Evolutionary conservation across 306 rosid genomes (phyloP).

Genomic region (Hylodesmum podocarpum): DNA sequence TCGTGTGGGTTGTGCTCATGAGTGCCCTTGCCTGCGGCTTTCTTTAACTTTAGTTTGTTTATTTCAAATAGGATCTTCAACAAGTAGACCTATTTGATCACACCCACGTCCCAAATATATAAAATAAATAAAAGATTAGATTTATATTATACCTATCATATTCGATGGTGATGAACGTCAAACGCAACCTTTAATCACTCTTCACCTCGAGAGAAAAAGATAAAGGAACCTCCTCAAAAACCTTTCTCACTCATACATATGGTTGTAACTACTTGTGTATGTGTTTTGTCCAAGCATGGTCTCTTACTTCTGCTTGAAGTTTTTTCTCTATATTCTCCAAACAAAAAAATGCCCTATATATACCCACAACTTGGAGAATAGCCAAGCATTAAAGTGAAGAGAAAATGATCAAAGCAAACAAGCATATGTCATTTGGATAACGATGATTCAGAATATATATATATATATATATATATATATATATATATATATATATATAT

Average conservation of each 20-base stretch:
- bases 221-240: conserved; percentile 1
- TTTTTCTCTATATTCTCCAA: conserved; percentile 54
- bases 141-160: conserved; percentile 28
- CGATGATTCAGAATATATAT: conserved; percentile 30
- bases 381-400: conserved; percentile 51
- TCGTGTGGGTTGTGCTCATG: conserved; percentile 55
- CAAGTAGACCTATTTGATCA: conserved; percentile 44
- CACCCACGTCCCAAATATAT: conserved; percentile 31
- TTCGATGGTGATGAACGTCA: conserved; percentile 44
- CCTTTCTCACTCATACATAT: conserved; percentile 22
- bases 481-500: too few species aligned
- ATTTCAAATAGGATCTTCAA: conserved; percentile 39
- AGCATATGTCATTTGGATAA: conserved; percentile 60
- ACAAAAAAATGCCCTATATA: conserved; percentile 42
- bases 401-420: conserved; percentile 45
- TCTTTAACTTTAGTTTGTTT: conserved; percentile 45
- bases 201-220: conserved; percentile 36
- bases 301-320: conserved; percentile 52
- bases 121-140: not conserved
- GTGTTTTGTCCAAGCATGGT: conserved; percentile 43
- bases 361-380: conserved; percentile 64
- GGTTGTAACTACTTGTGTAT: conserved; percentile 12
- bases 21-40: conserved; percentile 54
- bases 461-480: too few species aligned
- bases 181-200: conserved; percentile 43